Evolutionary conservation across 1,284 basidiomycete species (phyloP).

Genomic region (Moniliophthora roreri): DNA sequence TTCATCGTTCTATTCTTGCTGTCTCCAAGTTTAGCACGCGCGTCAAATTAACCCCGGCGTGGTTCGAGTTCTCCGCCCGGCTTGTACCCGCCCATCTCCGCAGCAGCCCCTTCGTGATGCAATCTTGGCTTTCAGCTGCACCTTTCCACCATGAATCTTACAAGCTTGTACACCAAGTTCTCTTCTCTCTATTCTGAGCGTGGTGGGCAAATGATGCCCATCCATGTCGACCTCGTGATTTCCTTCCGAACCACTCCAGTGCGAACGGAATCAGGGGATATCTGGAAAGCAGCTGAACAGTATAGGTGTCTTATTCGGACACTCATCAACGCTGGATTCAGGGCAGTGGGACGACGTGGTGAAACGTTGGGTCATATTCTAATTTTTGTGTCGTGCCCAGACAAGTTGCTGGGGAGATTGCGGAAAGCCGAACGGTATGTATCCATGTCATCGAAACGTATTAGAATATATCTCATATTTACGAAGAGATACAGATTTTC

Average conservation of each 20-base stretch:
- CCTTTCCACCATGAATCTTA: no score
- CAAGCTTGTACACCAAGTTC: no score
- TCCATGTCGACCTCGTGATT: slow-evolving; percentile 64
- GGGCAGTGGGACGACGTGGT: slow-evolving; percentile 71
- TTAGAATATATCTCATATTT: background rate
- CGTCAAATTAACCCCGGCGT: no score
- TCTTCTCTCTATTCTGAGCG: no score
- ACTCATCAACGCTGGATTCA: slow-evolving; percentile 61
- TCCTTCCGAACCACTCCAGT: slow-evolving; percentile 60
- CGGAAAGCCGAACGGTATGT: slow-evolving; percentile 76
- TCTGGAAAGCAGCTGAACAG: slow-evolving; percentile 63
- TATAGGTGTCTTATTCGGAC: slow-evolving; percentile 63
- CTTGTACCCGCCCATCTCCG: no score
- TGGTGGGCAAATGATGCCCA: no score
- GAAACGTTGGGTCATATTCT: slow-evolving; percentile 77
- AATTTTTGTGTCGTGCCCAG: slow-evolving; percentile 76
- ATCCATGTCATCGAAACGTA: background rate
- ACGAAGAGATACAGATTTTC: slow-evolving; percentile 59
- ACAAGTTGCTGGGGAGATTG: slow-evolving; percentile 60
- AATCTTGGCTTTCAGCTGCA: no score
- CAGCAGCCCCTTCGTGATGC: no score
- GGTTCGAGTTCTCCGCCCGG: no score
- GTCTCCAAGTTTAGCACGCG: no score
- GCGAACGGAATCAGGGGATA: slow-evolving; percentile 55
- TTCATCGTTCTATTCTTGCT: no score